Evolutionary conservation across 306 rosid species (phyloP), one percentile per base, ranked within the genome.

Genomic region (Inga oerstediana): DNA sequence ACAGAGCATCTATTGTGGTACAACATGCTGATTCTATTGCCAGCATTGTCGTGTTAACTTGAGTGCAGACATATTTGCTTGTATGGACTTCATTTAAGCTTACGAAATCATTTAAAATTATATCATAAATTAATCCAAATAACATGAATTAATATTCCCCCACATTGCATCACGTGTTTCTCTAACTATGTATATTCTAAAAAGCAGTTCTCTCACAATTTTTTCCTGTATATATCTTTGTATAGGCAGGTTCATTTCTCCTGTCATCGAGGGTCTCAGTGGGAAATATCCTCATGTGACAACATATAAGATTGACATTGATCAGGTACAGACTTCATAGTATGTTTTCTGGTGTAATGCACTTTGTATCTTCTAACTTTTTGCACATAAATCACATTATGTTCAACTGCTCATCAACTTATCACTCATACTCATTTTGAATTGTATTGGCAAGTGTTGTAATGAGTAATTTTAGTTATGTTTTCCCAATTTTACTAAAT

Each of bases 221-320:
- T 79, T 67, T 65, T 16, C 46, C 71, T 30, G 71, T 86, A 10
- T 76, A 43, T 83, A 58, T 81, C 72, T 70, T 80, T 84, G 80
- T 90, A 74, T 84, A 91, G 98, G 98, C 90, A 88, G 89, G 90
- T 84, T 91, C 66, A 87, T 93, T 76, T 67, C 91, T 80, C 98
- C 98, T 48, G 65, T 88, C 7, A 87, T 94, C 62, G 89, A 80
- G 74, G 91, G 88, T 73, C 86, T 94, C 80, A 87, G 93, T 67
- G 86, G 86, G 86, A 72, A 89, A 73, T 90, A 91, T 74, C 95
- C 97, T 82, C 89, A 91, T 45, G 94, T 93, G 49, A 88, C 92
- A 35, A 94, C 90, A 7, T 93, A 91, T 81, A 94, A 94, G 90
- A 85, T 94, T 75, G 98, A 94, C 89, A 90, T 93, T 70, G 97